phyloP scores from a whole-genome alignment of 1,284 basidiomycete species.

The Malassezia cuniculi region DNA sequence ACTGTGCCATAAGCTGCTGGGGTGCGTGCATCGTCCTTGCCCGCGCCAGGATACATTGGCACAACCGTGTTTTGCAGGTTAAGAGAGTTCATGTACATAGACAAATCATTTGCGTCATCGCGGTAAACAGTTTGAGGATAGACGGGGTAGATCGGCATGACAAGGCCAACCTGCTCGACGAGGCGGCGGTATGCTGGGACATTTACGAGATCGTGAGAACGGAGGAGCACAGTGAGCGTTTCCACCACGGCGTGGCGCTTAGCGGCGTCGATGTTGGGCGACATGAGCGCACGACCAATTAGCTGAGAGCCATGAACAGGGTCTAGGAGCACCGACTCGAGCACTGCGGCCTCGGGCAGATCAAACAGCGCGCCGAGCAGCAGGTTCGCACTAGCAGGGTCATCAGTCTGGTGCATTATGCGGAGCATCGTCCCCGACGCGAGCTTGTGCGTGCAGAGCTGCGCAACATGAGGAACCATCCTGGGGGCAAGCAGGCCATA shows the following conservation, averaged over 20 bases:
- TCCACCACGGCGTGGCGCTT: constrained; percentile 63
- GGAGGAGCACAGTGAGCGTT: constrained; percentile 27
- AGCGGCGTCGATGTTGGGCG: constrained; percentile 61
- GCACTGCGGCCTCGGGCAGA: constrained; percentile 64
- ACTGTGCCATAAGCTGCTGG: too few species aligned
- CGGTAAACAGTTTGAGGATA: too few species aligned
- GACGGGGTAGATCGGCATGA: too few species aligned
- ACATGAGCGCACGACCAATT: constrained; percentile 51
- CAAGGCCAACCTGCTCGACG: constrained; percentile 81
- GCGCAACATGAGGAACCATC: constrained; percentile 86
- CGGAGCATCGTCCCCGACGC: constrained; percentile 85
- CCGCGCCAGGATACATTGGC: too few species aligned
- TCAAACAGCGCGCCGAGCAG: constrained; percentile 44
- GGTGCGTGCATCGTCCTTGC: too few species aligned
- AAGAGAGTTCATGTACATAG: too few species aligned
- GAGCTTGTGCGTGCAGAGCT: constrained; percentile 93
- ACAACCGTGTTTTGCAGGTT: too few species aligned
- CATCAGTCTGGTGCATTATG: constrained; percentile 45
- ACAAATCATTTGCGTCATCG: too few species aligned
- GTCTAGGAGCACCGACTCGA: constrained; percentile 69
- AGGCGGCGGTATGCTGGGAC: constrained; percentile 64
- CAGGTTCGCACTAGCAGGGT: constrained; percentile 35
- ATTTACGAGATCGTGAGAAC: constrained; percentile 25
- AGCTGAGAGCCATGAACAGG: constrained; percentile 72
- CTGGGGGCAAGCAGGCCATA: constrained; percentile 84